These are phyloP conservation scores for Lithocarpus polystachyus DNA, from an alignment of 306 rosid species.

Conservation along the genomic window DNA sequence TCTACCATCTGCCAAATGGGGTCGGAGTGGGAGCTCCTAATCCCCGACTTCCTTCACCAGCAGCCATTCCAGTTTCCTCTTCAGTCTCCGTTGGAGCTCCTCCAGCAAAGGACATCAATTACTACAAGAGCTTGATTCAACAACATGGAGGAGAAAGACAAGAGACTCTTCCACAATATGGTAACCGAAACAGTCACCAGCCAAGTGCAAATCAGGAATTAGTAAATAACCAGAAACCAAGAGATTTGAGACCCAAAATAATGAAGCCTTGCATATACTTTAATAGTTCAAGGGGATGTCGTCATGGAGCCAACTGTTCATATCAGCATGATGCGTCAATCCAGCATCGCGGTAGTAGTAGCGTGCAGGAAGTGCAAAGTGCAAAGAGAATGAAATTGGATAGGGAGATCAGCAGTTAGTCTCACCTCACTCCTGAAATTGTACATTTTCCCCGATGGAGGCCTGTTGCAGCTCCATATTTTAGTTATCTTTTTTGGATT, in stretches of 20 bases:
- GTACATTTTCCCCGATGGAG: slow-evolving; percentile 36
- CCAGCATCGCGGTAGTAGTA: slow-evolving; percentile 49
- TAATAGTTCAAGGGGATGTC: slow-evolving; percentile 87
- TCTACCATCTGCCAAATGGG: slow-evolving; percentile 38
- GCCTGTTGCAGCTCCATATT: slow-evolving; percentile 25
- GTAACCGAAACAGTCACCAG: slow-evolving; percentile 42
- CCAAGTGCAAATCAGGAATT: slow-evolving; percentile 49
- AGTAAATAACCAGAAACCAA: slow-evolving; percentile 42
- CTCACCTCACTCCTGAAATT: slow-evolving; percentile 2
- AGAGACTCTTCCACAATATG: slow-evolving; percentile 45
- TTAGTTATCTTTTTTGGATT: slow-evolving; percentile 17
- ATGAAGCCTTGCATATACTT: slow-evolving; percentile 92
- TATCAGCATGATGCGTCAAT: slow-evolving; percentile 70
- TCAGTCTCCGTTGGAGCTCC: slow-evolving; percentile 38
- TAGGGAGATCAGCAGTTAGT: slow-evolving; percentile 75
- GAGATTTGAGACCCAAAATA: slow-evolving; percentile 63
- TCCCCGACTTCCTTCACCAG: slow-evolving; percentile 39
- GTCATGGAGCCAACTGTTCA: slow-evolving; percentile 78
- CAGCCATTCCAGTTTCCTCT: slow-evolving; percentile 35
- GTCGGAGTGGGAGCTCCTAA: slow-evolving; percentile 38
- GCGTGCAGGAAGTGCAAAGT: slow-evolving; percentile 44
- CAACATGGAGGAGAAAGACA: slow-evolving; percentile 89
- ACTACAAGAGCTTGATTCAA: slow-evolving; percentile 90
- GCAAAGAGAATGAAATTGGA: slow-evolving; percentile 81
- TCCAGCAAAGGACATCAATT: slow-evolving; percentile 58